Percentiles rank a stretch among this genome's conserved stretches.
These are phyloP conservation scores for Thuja plicata DNA, from an alignment of 83 land plant genomes.

Conservation along the genomic window DNA sequence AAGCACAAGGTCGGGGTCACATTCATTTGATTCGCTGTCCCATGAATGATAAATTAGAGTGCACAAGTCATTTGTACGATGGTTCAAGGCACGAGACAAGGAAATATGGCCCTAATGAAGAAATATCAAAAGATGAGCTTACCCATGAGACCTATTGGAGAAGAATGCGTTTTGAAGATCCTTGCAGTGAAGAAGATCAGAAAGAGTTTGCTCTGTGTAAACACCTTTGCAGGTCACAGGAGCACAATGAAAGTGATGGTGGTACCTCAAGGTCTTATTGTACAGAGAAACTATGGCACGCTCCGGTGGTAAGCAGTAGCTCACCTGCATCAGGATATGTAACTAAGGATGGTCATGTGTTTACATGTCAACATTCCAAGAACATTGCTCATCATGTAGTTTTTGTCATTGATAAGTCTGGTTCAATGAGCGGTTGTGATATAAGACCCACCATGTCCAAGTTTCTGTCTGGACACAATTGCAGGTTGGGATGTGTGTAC, in stretches of 20 bases:
- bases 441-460: slow-evolving; percentile 27
- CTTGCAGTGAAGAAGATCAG: slow-evolving; percentile 30
- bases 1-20: slow-evolving; percentile 34
- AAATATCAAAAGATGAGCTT: slow-evolving; percentile 30
- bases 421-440: slow-evolving; percentile 23
- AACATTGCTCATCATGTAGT: slow-evolving; percentile 30
- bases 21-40: slow-evolving; percentile 29
- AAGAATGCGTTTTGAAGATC: slow-evolving; percentile 25
- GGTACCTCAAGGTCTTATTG: slow-evolving; percentile 18
- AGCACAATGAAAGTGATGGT: slow-evolving; percentile 12
- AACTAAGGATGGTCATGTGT: slow-evolving; percentile 33
- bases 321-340: slow-evolving; percentile 14
- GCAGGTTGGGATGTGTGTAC: slow-evolving; percentile 39
- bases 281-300: slow-evolving; percentile 35
- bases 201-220: slow-evolving; percentile 20
- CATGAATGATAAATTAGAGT: neutral
- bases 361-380: neutral
- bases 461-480: slow-evolving; percentile 19
- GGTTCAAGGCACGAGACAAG: slow-evolving; percentile 28
- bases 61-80: slow-evolving; percentile 11
- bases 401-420: slow-evolving; percentile 35
- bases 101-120: slow-evolving; percentile 28
- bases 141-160: slow-evolving; percentile 38
- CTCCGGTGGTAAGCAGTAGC: slow-evolving; percentile 14
- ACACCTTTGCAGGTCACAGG: slow-evolving; percentile 22